Base-by-base conservation (phyloP, 345 rosid species). In the Hevea brasiliensis region DNA sequence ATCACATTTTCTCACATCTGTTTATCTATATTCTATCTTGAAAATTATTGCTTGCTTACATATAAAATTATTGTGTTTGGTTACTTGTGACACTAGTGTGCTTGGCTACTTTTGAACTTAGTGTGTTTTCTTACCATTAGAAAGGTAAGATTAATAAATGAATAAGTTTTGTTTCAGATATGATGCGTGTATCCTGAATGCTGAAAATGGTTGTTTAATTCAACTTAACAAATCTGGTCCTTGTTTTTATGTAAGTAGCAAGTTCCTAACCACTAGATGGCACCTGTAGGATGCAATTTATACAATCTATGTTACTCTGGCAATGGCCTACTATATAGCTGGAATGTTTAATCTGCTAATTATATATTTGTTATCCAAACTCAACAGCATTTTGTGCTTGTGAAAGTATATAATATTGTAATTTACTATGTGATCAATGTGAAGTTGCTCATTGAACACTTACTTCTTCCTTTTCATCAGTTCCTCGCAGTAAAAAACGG, bases 401-500 rank as follows among this genome's bases (percentile, higher is more conserved):
- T 56, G 64, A 9, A n/a, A 41, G 23, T 59, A 24, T 41, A 26
- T 26, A 27, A 45, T 47, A 8, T 20, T 10, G 56, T 42, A 27
- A 29, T 67, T 74, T 55, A 54, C 45, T 27, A 56, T 15, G 3
- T 54, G 54, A 61, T 71, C 14, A 35, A 13, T 11, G 26, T 72
- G 27, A 17, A 12, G 15, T 40, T 45, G 57, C 72, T 78, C 37
- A 47, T 64, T 62, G 42, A 65, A 35, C 37, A 68, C 9, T 17
- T 62, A 37, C 27, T 70, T 70, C 56, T 71, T 63, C 67, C 70
- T 61, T 71, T 76, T 23, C 0, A 37, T 51, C 85, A 95, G 99
- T 84, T 75, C 45, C 74, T 55, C 92, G 99, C 72, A 68, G 59
- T 67, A 95, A 95, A 77, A 95, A 87, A 85, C 85, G 96, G 75